Evolutionary conservation across 108 stramenopile species (phyloP), one percentile per base, ranked within the genome.

Genomic region (Cyclotella atomus): DNA sequence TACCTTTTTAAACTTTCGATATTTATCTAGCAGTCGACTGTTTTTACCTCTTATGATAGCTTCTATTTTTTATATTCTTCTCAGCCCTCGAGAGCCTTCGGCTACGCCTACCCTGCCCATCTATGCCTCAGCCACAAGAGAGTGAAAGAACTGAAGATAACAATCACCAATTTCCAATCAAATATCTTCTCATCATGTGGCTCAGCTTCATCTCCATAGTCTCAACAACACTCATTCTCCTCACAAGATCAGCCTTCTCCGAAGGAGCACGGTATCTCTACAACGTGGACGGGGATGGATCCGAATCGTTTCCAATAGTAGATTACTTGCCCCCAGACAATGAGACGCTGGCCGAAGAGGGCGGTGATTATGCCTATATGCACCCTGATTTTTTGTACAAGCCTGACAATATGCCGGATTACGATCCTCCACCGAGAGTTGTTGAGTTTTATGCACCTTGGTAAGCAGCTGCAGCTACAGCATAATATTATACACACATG

Each of bases 391-490:
- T 61, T 61, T 6, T 61, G 30, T 73, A 73, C 35, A 44, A 56
- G 35, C 63, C 29, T 23, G 46, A 71, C n/a, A 28, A 62, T 24
- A 27, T 59, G 12, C 23, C 61, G 7, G 61, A 63, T 23, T 68
- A 55, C 43, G 23, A 25, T 7, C 77, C 79, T 0, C 60, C 66
- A 6, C 78, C 78, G 8, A 72, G 79, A 63, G 70, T 81, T 14
- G 70, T 81, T 20, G 75, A 76, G 35, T 81, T 81, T 60, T 81
- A 81, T 54, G 80, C 80, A 0, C 81, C 81, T 33, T 82, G 82
- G 82, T 75, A 29, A 67, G 74, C 35, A 1, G 29, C 36, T 23
- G 33, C 7, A 54, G 6, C 36, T 20, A 6, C 4, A 41, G 57
- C 16, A 4, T 20, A 33, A 30, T 9, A 15, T 33, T 2, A 16